Evolutionary conservation across 257 asterid species (phyloP), one percentile per base, ranked within the genome.

Genomic region (Salvia hispanica): DNA sequence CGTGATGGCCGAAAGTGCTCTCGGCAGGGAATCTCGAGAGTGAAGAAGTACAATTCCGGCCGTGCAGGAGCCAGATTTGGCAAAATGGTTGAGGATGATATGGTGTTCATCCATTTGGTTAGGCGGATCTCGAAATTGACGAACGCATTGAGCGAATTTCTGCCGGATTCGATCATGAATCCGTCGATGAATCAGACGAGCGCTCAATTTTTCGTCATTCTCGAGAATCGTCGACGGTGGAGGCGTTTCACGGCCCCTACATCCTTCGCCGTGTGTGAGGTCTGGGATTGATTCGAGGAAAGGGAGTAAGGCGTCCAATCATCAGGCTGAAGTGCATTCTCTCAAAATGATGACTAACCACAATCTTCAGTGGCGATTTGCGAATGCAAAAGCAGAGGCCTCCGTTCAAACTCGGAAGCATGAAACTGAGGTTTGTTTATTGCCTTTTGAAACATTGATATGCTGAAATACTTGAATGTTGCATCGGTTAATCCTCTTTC

Each of bases 1-100:
- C 14, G 63, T 91, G 63, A 33, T 79, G 4, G 80, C 96, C n/a
- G n/a, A n/a, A n/a, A n/a, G n/a, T n/a, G 33, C 86, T 91, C 66
- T 85, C 95, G 0, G 86, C 95, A 0, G 92, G 95, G 13, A 96
- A 91, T 25, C 91, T 91, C n/a, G n/a, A n/a, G n/a, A n/a, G n/a
- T n/a, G n/a, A n/a, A n/a, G n/a, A n/a, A n/a, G n/a, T n/a, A n/a
- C n/a, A n/a, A n/a, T n/a, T n/a, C n/a, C n/a, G n/a, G n/a, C n/a
- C n/a, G n/a, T n/a, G n/a, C n/a, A n/a, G n/a, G n/a, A n/a, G n/a
- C n/a, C n/a, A n/a, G n/a, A n/a, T n/a, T n/a, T n/a, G n/a, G n/a
- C n/a, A n/a, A n/a, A n/a, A n/a, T n/a, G n/a, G n/a, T n/a, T n/a
- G n/a, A n/a, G n/a, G n/a, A n/a, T n/a, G n/a, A n/a, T n/a, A n/a